Percentiles rank a stretch among this genome's conserved stretches.
Conservation (phyloP, 306 rosid species). For the Vigna angularis region DNA sequence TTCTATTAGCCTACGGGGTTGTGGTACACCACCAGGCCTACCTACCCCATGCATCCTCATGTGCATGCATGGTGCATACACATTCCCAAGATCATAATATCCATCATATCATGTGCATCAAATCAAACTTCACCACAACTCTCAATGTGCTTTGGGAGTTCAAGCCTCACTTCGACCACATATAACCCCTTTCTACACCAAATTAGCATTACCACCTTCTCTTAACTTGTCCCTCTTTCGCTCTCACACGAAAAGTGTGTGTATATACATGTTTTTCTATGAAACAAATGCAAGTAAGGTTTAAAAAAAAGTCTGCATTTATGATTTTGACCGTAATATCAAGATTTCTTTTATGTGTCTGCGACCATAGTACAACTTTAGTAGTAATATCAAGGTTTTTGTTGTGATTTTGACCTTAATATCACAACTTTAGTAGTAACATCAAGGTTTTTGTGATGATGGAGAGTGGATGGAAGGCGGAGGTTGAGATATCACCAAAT, state of each 20-base stretch:
- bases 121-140: constrained; percentile 36
- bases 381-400: too few species aligned
- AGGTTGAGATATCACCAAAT: constrained; percentile 66
- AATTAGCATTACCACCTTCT: constrained; percentile 27
- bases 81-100: constrained; percentile 52
- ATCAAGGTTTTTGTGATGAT: constrained; percentile 40
- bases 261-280: constrained; percentile 1
- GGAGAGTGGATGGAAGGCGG: constrained; percentile 77
- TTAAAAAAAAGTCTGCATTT: not conserved
- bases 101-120: constrained; percentile 50
- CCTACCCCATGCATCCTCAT: constrained; percentile 42
- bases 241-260: too few species aligned
- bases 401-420: not conserved
- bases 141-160: constrained; percentile 50
- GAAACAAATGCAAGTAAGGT: constrained; percentile 20
- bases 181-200: constrained; percentile 48
- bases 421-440: not conserved
- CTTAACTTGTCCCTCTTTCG: constrained; percentile 29
- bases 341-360: not conserved
- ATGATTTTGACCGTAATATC: not conserved
- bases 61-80: constrained; percentile 50
- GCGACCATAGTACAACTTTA: too few species aligned
- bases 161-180: constrained; percentile 31
- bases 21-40: constrained; percentile 41
- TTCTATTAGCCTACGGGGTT: constrained; percentile 55